A percentile compares a stretch with the other conserved stretches of the same genome.
Conservation (phyloP, 164 flowering plant species). For the Sextonia rubra region DNA sequence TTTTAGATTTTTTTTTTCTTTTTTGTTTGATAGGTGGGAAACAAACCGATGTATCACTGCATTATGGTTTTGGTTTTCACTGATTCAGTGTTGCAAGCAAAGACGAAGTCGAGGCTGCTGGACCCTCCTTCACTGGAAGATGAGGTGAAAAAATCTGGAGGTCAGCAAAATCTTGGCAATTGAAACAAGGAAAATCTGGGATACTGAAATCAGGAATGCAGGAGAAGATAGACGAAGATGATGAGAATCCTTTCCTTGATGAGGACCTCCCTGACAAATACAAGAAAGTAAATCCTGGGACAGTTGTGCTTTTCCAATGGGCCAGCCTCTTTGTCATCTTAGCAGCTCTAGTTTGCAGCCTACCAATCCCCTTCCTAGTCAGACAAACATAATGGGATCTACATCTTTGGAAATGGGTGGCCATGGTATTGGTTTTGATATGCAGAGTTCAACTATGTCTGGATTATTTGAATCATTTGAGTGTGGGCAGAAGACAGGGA, state of each 20-base stretch:
- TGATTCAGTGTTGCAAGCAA: constrained; percentile 25
- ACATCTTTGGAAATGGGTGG: constrained; percentile 64
- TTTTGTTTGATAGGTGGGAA: too few species aligned
- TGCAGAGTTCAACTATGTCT: too few species aligned
- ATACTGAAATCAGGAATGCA: constrained; percentile 18
- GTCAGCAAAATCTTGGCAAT: constrained; percentile 3
- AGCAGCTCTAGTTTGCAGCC: too few species aligned
- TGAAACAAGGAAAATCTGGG: constrained; percentile 21
- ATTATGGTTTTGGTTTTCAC: too few species aligned
- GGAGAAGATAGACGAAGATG: constrained; percentile 21
- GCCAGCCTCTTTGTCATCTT: constrained; percentile 38
- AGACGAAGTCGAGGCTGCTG: constrained; percentile 42
- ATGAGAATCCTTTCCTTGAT: constrained; percentile 38
- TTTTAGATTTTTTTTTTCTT: too few species aligned
- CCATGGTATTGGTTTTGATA: constrained; percentile 47
- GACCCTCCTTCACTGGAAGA: constrained; percentile 25
- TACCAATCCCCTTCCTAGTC: constrained; percentile 24
- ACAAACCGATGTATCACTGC: too few species aligned
- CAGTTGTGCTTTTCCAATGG: constrained; percentile 35
- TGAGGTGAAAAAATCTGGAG: constrained; percentile 10
- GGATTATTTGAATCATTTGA: too few species aligned
- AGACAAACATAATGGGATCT: constrained; percentile 36
- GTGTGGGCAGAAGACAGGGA: too few species aligned
- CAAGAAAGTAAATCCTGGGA: constrained; percentile 23
- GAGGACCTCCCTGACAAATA: constrained; percentile 50